Conservation (phyloP, 2,329 filamentous ascomycete species). For the Sclerotinia minor region DNA sequence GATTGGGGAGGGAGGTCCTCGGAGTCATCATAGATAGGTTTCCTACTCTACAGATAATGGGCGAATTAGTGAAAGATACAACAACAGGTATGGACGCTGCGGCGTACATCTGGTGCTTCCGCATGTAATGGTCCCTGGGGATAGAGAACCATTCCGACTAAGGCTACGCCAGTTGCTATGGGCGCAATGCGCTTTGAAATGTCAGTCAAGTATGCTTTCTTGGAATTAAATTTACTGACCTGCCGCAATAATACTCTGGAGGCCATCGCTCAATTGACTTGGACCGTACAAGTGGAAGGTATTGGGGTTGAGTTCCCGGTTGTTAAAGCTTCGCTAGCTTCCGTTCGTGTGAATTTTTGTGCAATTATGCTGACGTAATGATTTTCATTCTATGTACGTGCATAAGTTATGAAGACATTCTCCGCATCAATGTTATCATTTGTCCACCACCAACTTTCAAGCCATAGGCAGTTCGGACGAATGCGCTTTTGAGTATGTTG, state of each 20-base stretch:
- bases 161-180: slow-evolving; percentile 45
- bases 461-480: slow-evolving; percentile 13
- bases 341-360: slow-evolving; percentile 22
- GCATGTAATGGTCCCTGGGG: slow-evolving; percentile 50
- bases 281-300: slow-evolving; percentile 16
- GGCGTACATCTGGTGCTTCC: slow-evolving; percentile 45
- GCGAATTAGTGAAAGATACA: background rate
- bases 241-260: slow-evolving; percentile 54
- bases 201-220: slow-evolving; percentile 32
- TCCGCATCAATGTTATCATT: background rate
- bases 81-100: slow-evolving; percentile 11
- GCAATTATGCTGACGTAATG: slow-evolving; percentile 20
- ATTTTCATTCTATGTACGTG: slow-evolving; percentile 16
- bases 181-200: slow-evolving; percentile 50
- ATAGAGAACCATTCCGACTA: slow-evolving; percentile 49
- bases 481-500: slow-evolving; percentile 34
- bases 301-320: slow-evolving; percentile 14
- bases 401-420: slow-evolving; percentile 19
- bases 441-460: background rate
- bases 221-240: slow-evolving; percentile 43
- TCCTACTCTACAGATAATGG: slow-evolving; percentile 47
- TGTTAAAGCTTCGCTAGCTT: slow-evolving; percentile 24
- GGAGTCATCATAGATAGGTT: slow-evolving; percentile 80
- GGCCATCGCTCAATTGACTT: slow-evolving; percentile 48
- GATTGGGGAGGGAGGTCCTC: slow-evolving; percentile 46